Base-by-base conservation (phyloP, 805 yeast species). In the Wickerhamomyces chambardii region DNA sequence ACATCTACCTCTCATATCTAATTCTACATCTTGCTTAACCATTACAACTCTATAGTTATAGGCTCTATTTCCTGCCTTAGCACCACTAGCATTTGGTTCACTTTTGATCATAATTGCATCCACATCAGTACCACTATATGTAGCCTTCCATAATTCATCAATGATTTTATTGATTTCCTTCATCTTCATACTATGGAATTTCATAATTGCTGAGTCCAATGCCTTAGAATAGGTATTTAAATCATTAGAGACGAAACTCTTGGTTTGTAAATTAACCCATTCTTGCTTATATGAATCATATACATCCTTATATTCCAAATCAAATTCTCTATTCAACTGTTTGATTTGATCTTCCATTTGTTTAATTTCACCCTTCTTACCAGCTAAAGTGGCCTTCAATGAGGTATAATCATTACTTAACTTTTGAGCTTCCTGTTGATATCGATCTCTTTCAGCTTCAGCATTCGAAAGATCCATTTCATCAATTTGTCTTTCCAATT, bases 1-100 rank as follows among this genome's bases (percentile, higher is more conserved):
- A 55, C 99, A 92, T 38, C 98, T 64, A 0, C 98, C 99, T 42
- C 99, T 72, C 99, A 92, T 92, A 53, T 92, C 99, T 32, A 92
- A 63, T 55, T 92, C 97, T 1, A 79, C 83, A 39, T 84, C 90
- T 49, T 83, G 85, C 54, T 92, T 92, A 39, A 78, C 78, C 98
- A 92, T 92, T 17, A 89, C 95, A 15, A 92, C 97, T 28, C 97
- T 66, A 51, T 90, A 90, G 53, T 90, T 89, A 55, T 89, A 90
- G 1, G 92, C 74, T 38, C 94, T 63, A 29, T 74, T 73, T 17
- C 69, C 55, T 31, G 52, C 55, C 4, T 43, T 31, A 12, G 53
- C 43, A 31, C 46, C 50, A 31, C 46, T 49, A 6, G 51, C 47
- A 10, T 61, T 67, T 38, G 77, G 79, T 47, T 90, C 97, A 28